These are phyloP conservation scores for Pythium coloratum DNA, from an alignment of 352 stramenopile genomes.

Conservation along the genomic window DNA sequence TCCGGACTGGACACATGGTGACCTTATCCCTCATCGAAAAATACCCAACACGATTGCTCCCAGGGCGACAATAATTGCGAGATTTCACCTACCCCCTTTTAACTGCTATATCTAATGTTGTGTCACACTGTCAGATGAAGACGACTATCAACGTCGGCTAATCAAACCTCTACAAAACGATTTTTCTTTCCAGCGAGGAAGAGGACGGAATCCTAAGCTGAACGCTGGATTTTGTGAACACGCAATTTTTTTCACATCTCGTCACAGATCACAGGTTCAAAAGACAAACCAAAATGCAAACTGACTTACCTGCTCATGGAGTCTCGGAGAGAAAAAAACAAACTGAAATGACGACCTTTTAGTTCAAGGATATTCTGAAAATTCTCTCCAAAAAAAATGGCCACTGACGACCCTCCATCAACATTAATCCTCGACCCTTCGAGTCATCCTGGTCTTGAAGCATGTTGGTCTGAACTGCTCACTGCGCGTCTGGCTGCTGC, in stretches of 20 bases:
- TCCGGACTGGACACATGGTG: constrained; percentile 17
- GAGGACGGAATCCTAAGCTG: no score
- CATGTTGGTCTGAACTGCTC: not conserved
- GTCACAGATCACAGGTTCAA: not conserved
- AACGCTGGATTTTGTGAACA: constrained; percentile 6
- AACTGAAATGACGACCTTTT: no score
- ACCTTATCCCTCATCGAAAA: constrained; percentile 3
- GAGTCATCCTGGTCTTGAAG: no score
- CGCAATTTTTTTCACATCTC: constrained; percentile 3
- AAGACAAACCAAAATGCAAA: no score
- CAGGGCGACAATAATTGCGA: not conserved
- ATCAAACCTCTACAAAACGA: not conserved
- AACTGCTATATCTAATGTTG: not conserved
- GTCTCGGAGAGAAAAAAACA: no score
- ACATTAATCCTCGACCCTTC: no score
- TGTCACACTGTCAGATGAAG: not conserved
- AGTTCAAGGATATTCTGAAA: no score
- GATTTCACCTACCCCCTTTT: not conserved
- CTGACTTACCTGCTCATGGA: no score
- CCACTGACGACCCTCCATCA: no score
- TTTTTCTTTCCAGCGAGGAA: no score
- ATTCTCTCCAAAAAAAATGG: no score
- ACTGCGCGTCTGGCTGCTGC: constrained; percentile 69
- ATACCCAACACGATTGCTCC: not conserved
- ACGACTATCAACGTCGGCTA: not conserved